Conservation (phyloP, 352 stramenopile species). For the Pythium vanterpoolii region DNA sequence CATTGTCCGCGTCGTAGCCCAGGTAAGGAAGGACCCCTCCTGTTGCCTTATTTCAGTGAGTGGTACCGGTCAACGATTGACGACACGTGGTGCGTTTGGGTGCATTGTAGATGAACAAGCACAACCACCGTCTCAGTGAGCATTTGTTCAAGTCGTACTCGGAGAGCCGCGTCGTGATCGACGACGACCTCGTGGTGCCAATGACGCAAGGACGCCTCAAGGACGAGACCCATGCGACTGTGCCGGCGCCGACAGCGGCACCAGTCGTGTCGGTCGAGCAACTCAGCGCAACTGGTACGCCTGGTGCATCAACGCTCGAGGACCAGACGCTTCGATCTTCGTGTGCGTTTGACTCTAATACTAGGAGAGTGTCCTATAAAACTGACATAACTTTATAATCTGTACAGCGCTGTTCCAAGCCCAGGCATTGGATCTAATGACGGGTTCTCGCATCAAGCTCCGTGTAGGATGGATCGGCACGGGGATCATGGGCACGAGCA, state of each 20-base stretch:
- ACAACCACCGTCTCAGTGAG: conserved; percentile 83
- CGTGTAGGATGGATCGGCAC: conserved; percentile 85
- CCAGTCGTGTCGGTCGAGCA: conserved; percentile 9
- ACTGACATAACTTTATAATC: not conserved
- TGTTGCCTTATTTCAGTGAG: not conserved
- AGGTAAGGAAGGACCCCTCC: conserved; percentile 36
- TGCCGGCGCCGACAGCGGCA: not conserved
- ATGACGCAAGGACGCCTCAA: conserved; percentile 41
- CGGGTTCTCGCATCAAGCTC: conserved; percentile 51
- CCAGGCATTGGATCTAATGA: conserved; percentile 58
- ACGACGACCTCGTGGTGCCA: conserved; percentile 69
- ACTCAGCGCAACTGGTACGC: conserved; percentile 16
- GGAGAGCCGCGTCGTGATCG: conserved; percentile 82
- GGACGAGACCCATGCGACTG: conserved; percentile 32
- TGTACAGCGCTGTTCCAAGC: conserved; percentile 49
- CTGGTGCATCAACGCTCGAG: conserved; percentile 42
- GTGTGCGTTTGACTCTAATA: conserved; percentile 19
- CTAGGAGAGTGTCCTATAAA: not conserved
- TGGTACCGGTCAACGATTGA: not conserved
- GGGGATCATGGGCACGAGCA: conserved; percentile 88
- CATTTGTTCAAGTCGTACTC: conserved; percentile 87
- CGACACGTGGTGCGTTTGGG: not conserved
- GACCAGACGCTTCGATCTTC: conserved; percentile 50
- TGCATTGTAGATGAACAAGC: conserved; percentile 64
- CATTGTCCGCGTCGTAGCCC: conserved; percentile 76